Base-by-base conservation (phyloP, 805 yeast species). In the Naumovozyma baii region DNA sequence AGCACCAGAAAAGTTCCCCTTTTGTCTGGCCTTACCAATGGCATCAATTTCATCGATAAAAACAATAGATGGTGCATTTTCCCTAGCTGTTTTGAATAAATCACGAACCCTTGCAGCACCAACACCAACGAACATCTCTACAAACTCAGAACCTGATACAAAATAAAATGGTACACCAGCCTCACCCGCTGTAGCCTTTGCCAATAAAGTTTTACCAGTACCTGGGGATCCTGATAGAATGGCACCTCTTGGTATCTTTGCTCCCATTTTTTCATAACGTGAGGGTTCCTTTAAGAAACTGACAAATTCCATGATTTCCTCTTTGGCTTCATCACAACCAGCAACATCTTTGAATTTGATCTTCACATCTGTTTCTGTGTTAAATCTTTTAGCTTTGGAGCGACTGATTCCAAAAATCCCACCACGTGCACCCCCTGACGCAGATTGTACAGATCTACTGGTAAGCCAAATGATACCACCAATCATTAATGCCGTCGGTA, bases 1-100 rank as follows among this genome's bases (percentile, higher is more conserved):
- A 18, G 94, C 85, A 40, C 95, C 92, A 39, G 73, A 68, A 40
- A 63, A 46, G 39, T 73, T 71, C 22, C 88, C 87, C 62, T 79
- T 78, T n/a, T 80, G 74, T 51, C 88, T 75, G 34, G 87, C 86
- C 55, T 87, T 86, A 54, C 99, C 99, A 56, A 92, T 94, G n/a
- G 99, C 99, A 69, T 92, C 99, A 47, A 92, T 92, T 66, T 92
- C 99, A 69, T 92, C 99, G 37, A 92, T 88, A 52, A 92, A 94
- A n/a, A 92, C 78, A 54, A 92, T 92, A 28, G 94, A 73, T 13
- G 99, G 99, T 0, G 98, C 95, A 62, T 81, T 78, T 58, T 84
- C 85, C 54, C 97, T 74, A 1, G 98, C 98, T 20, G 84, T 83
- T 47, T 80, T 75, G 67, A 92, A 92, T 52, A 92, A 68, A 61